Evolutionary conservation across 148 eudicot genomes (phyloP).

Genomic region (Mesembryanthemum crystallinum): DNA sequence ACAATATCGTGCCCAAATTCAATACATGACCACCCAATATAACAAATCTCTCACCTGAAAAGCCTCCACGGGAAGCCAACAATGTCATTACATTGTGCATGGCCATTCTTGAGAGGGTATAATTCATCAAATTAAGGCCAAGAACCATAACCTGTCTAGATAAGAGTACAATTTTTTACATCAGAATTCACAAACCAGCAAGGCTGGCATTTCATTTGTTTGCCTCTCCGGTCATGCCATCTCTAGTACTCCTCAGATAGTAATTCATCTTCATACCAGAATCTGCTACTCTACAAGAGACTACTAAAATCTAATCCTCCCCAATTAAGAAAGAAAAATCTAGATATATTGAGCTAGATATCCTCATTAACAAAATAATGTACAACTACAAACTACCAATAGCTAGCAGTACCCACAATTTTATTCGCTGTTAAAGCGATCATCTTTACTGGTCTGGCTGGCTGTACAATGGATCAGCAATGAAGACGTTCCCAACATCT

Average conservation of each 20-base stretch:
- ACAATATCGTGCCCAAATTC: background rate
- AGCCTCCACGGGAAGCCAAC: background rate
- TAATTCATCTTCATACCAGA: background rate
- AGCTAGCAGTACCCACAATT: conserved; percentile 7
- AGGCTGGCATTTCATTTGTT: background rate
- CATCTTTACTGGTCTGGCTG: background rate
- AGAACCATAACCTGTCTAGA: background rate
- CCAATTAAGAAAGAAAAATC: background rate
- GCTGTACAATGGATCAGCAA: conserved; percentile 30
- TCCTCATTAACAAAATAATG: conserved; percentile 18
- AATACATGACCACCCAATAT: background rate
- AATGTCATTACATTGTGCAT: background rate
- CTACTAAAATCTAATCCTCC: conserved; percentile 12
- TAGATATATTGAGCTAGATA: background rate
- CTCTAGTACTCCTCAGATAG: background rate
- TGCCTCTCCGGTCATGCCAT: background rate
- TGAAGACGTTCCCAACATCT: background rate
- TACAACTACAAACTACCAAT: conserved; percentile 27
- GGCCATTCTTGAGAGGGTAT: background rate
- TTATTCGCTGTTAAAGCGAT: background rate
- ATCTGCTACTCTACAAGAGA: background rate
- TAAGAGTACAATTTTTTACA: conserved; percentile 8
- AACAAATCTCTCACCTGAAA: background rate
- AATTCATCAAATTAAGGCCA: background rate
- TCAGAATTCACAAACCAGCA: conserved; percentile 5